Conservation (phyloP, 2,329 filamentous ascomycete genomes). For the Ophiostoma australiae region DNA sequence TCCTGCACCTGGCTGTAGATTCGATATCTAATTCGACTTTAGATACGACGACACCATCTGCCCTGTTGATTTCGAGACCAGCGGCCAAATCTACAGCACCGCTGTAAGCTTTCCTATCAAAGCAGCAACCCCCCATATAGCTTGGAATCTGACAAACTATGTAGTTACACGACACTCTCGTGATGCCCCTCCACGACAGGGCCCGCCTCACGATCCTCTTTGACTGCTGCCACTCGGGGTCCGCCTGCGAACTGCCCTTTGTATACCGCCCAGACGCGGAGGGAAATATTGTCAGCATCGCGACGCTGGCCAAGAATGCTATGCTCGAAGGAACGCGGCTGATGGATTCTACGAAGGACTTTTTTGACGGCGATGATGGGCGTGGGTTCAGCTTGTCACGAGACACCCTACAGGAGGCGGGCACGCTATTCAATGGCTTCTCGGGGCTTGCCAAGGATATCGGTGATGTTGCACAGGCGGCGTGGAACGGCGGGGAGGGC, state of each 20-base stretch:
- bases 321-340: slow-evolving; percentile 48
- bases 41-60: slow-evolving; percentile 48
- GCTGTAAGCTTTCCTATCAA: slow-evolving; percentile 26
- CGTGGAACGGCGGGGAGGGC: slow-evolving; percentile 26
- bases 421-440: slow-evolving; percentile 49
- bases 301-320: slow-evolving; percentile 37
- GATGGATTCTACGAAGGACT: slow-evolving; percentile 29
- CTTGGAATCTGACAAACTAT: not conserved
- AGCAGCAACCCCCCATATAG: not conserved
- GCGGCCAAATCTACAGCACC: slow-evolving; percentile 50
- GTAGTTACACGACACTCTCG: slow-evolving; percentile 46
- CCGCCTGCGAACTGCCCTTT: slow-evolving; percentile 54
- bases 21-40: slow-evolving; percentile 10
- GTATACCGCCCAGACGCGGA: slow-evolving; percentile 54
- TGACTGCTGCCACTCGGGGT: slow-evolving; percentile 59
- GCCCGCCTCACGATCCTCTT: slow-evolving; percentile 53
- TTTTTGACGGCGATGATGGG: slow-evolving; percentile 1
- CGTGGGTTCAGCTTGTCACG: slow-evolving; percentile 34
- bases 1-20: not conserved
- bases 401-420: slow-evolving; percentile 46
- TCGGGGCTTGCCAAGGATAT: slow-evolving; percentile 51
- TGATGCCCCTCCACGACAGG: slow-evolving; percentile 46
- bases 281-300: slow-evolving; percentile 51
- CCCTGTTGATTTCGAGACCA: slow-evolving; percentile 48
- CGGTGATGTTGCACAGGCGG: slow-evolving; percentile 38